Conservation (phyloP, 2,329 filamentous ascomycete genomes). For the Neofusicoccum laricinum region DNA sequence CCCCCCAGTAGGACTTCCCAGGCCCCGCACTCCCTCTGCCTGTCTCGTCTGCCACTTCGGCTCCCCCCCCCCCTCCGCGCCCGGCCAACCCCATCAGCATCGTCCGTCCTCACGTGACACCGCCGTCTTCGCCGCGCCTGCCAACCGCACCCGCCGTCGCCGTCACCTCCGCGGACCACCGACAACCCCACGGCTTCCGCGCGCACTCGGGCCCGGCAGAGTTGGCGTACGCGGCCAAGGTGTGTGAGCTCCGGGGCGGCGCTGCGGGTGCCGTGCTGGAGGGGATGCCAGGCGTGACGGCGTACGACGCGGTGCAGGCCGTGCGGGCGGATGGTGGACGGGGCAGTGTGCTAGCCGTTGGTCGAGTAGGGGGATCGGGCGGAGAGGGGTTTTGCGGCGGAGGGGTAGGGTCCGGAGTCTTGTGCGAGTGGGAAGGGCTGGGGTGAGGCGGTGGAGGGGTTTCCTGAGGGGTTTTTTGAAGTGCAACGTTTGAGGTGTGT, state of each 20-base stretch:
- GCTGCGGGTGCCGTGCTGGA: conserved; percentile 48
- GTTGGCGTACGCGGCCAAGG: conserved; percentile 49
- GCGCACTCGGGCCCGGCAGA: conserved; percentile 46
- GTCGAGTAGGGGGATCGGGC: neutral
- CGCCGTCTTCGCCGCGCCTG: too few species aligned
- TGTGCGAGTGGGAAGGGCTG: neutral
- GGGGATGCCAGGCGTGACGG: conserved; percentile 52
- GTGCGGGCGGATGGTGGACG: neutral
- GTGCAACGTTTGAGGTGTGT: neutral
- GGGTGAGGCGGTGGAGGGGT: neutral
- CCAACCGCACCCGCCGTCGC: too few species aligned
- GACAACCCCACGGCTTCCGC: conserved; percentile 7
- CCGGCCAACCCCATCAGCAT: neutral
- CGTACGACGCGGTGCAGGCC: conserved; percentile 28
- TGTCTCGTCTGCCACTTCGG: conserved; percentile 51
- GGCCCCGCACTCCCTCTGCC: conserved; percentile 52
- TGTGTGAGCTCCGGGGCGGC: conserved; percentile 51
- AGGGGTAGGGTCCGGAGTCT: neutral
- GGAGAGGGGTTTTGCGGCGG: neutral
- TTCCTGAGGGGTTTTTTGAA: neutral
- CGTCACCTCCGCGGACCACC: too few species aligned
- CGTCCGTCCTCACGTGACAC: too few species aligned
- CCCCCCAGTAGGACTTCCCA: conserved; percentile 46
- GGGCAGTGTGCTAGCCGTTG: neutral
- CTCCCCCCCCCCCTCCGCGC: neutral